Base-by-base conservation (phyloP, 2,329 filamentous ascomycete genomes). In the Fusarium fracticaudum region DNA sequence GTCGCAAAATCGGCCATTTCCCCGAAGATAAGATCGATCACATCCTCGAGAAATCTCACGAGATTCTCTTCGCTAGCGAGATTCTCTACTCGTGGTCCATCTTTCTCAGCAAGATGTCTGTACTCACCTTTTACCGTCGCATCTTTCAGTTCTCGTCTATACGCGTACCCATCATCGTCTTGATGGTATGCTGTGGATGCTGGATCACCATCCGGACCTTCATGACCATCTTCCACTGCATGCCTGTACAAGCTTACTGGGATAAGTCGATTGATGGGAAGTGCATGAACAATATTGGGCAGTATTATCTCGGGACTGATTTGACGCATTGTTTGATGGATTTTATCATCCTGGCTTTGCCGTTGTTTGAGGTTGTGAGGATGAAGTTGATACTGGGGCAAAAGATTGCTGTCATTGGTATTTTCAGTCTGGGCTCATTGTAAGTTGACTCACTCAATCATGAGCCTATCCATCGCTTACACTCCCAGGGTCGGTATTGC, bases 91-190 rank as follows among this genome's bases (percentile, higher is more conserved):
- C 76, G 3, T 76, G 72, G 57, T 77, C 79, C 3, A 76, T 82
- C 11, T 78, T 73, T 8, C 75, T 74, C n/a, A 71, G 72, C 15
- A 81, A 82, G 57, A 61, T 80, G 13, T 64, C 80, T 2, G 73
- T 81, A 2, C 72, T 82, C 15, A 72, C 61, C 22, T 76, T 82
- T 43, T 82, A 81, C 64, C 78, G 76, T 41, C 75, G 79, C 31
- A 37, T 81, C 5, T 82, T 81, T 47, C 71, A 63, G 3, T 63
- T 77, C 35, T 72, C 78, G 2, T 65, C 67, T 8, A 80, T 81
- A 47, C 76, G 76, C 12, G 54, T 78, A 15, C 76, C 79, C 5
- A 81, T 80, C 20, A 64, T 73, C 8, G 60, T 77, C 11, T 59
- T 82, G 24, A 72, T 79, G 43, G 75, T 55, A 11, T 63, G 67